These are phyloP conservation scores for Fusarium transvaalense DNA, from an alignment of 2,329 filamentous ascomycete species.

Conservation along the genomic window DNA sequence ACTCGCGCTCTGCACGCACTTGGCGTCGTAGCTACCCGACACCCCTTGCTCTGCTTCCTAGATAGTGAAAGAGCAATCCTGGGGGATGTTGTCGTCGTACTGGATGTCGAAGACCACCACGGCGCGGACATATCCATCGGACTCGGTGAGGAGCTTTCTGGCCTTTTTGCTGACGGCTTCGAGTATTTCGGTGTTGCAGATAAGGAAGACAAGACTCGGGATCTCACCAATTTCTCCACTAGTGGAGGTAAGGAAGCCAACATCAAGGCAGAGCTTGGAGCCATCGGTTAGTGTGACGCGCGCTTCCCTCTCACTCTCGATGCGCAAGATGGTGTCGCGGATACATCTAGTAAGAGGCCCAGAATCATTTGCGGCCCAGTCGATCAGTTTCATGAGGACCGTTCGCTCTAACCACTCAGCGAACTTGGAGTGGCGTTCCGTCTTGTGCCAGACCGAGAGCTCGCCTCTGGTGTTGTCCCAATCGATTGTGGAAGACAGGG, in stretches of 20 bases:
- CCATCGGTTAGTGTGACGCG: background rate
- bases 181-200: background rate
- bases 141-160: background rate
- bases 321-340: background rate
- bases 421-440: background rate
- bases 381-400: background rate
- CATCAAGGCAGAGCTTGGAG: background rate
- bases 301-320: background rate
- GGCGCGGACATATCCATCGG: background rate
- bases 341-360: background rate
- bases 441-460: background rate
- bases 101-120: background rate
- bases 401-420: fast-evolving
- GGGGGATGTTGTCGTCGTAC: background rate
- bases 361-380: background rate
- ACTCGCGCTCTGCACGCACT: background rate
- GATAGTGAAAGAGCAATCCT: background rate
- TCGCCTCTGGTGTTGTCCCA: too few relatives aligned
- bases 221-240: background rate
- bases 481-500: too few relatives aligned
- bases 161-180: background rate
- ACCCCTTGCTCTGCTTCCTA: background rate
- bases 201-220: background rate
- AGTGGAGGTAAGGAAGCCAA: background rate
- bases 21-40: background rate